Conservation (phyloP, 163 green algal species). For the Scenedesmus sp. region DNA sequence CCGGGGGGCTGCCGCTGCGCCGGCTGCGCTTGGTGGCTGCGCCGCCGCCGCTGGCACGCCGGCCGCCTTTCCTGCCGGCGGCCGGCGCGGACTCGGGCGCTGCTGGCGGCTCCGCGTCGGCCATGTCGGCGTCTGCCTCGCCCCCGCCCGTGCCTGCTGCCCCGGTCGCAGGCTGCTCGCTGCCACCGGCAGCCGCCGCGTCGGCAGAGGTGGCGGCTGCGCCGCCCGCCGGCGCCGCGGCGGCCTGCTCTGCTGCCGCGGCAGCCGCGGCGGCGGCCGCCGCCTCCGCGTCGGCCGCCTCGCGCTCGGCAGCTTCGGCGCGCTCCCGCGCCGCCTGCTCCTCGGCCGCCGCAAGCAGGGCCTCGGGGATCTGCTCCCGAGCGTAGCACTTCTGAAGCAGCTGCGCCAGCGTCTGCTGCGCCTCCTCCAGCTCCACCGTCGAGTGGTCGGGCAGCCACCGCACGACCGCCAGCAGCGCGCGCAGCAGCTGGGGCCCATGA, state of each 20-base stretch:
- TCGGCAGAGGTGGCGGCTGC: neutral
- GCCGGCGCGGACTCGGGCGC: too few relatives aligned
- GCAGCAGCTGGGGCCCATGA: constrained; percentile 54
- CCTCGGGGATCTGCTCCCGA: neutral
- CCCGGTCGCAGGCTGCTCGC: neutral
- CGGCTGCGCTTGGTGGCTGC: too few relatives aligned
- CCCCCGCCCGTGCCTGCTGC: too few relatives aligned
- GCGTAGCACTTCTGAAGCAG: constrained; percentile 59
- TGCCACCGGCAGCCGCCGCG: too few relatives aligned
- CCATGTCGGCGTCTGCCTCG: too few relatives aligned
- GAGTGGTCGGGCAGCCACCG: constrained; percentile 58
- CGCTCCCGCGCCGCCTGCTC: neutral
- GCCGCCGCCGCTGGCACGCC: too few relatives aligned
- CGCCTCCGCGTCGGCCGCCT: neutral
- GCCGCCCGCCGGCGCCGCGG: neutral
- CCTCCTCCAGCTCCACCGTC: constrained; percentile 51
- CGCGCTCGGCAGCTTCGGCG: neutral
- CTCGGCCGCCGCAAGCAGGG: constrained; percentile 10
- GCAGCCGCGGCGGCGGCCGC: neutral
- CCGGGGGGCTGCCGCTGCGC: too few relatives aligned
- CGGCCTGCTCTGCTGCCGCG: too few relatives aligned
- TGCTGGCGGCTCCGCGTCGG: too few relatives aligned
- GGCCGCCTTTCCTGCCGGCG: too few relatives aligned
- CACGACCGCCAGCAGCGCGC: constrained; percentile 76
- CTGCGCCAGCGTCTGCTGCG: constrained; percentile 48